Conservation (phyloP, 441 rosid genomes). For the Populus trichocarpa region DNA sequence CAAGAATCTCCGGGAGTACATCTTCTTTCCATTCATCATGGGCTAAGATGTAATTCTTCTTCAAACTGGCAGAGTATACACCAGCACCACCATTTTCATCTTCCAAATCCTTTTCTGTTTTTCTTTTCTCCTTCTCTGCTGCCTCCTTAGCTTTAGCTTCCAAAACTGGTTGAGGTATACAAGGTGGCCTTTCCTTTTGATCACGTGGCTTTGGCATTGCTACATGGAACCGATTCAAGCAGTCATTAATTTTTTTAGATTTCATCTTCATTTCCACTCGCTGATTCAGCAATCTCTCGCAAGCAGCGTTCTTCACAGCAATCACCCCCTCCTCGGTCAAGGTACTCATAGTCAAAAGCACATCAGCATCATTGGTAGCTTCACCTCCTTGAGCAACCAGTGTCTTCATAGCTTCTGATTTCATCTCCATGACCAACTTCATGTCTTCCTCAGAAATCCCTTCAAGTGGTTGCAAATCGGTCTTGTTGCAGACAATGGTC, state of each 20-base stretch:
- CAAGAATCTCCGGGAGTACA: slow-evolving; percentile 78
- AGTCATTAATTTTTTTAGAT: slow-evolving; percentile 81
- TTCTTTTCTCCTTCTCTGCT: slow-evolving; percentile 54
- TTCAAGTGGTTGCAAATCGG: slow-evolving; percentile 73
- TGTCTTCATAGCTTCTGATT: slow-evolving; percentile 64
- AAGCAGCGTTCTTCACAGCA: slow-evolving; percentile 84
- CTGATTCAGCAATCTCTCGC: slow-evolving; percentile 64
- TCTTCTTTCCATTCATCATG: slow-evolving; percentile 89
- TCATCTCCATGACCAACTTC: slow-evolving; percentile 71
- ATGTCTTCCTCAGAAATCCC: slow-evolving; percentile 52
- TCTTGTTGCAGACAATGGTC: slow-evolving; percentile 66
- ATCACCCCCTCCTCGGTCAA: slow-evolving; percentile 77
- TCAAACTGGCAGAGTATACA: slow-evolving; percentile 78
- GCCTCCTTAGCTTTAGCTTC: slow-evolving; percentile 63
- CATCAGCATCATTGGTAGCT: slow-evolving; percentile 45
- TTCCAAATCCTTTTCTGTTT: slow-evolving; percentile 84
- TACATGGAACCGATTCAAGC: slow-evolving; percentile 83
- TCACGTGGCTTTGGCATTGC: slow-evolving; percentile 85
- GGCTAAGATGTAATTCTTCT: slow-evolving; percentile 66
- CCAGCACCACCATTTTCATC: slow-evolving; percentile 89
- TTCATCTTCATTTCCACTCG: slow-evolving; percentile 80
- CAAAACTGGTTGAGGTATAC: slow-evolving; percentile 66
- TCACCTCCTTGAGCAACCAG: slow-evolving; percentile 67
- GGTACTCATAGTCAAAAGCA: slow-evolving; percentile 80
- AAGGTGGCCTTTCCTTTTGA: slow-evolving; percentile 64